Base-by-base conservation (phyloP, 305 asterid species). In the Fraxinus ornus region DNA sequence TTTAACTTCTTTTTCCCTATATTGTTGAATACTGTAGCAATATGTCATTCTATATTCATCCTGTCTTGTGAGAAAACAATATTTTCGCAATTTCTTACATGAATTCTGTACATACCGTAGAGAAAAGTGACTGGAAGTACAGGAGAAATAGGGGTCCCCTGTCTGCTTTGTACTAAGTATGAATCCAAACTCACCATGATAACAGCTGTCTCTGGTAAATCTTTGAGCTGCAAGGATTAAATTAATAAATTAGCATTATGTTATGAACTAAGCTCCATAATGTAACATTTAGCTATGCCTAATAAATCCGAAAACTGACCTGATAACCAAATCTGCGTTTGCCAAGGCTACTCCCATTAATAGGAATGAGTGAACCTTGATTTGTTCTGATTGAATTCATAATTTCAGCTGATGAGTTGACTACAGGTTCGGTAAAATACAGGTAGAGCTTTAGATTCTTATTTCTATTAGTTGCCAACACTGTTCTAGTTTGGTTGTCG, bases 311-410 rank as follows among this genome's bases (percentile, higher is more conserved):
- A 33, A 77, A 78, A 30, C 80, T 64, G 22, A 94, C 98, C 98
- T 93, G 94, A 87, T 91, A 96, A 64, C 97, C 98, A 49, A 96
- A 96, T 91, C 98, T 92, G 5, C 98, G 97, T 26, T 87, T 89
- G 72, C 98, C 98, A 17, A 85, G 81, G 89, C 83, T 88, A 86
- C 90, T 89, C 80, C 93, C 95, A 39, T 15, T 84, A 60, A 93
- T 90, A 21, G 98, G 93, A 81, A 88, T 82, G 19, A 96, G 90
- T 7, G 91, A 87, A 15, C 98, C 99, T 75, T 88, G 92, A 86
- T 87, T 94, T 49, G 88, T 82, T 74, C 82, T 88, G 76, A 96
- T 90, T 76, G 97, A 84, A 6, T 80, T 90, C 94, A 94, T 85
- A 24, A 96, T 87, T 83, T 96, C 98, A 22, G 92, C 70, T 28